phyloP scores from a whole-genome alignment of 2,329 filamentous ascomycete genomes.

The Diplocarpon mali region DNA sequence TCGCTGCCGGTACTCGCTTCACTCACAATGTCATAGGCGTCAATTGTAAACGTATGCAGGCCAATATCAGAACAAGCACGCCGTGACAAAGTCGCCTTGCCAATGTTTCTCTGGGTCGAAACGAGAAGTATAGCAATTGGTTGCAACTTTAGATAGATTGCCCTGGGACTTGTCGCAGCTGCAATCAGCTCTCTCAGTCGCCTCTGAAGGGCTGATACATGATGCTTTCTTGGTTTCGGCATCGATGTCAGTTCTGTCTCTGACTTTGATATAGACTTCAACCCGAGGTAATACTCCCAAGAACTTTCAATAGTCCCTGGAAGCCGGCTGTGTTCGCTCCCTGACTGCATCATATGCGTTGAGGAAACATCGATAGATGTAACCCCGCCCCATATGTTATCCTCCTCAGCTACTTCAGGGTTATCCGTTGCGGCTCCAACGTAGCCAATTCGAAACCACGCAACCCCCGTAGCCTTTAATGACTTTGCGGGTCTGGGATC shows the following conservation, averaged over 20 bases:
- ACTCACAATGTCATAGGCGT: constrained; percentile 89
- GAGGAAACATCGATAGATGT: constrained; percentile 76
- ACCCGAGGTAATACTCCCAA: constrained; percentile 84
- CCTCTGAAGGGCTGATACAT: constrained; percentile 50
- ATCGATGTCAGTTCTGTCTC: constrained; percentile 31
- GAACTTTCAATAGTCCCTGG: constrained; percentile 65
- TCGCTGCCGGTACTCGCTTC: constrained; percentile 82
- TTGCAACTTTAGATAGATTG: constrained; percentile 77
- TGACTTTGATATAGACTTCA: constrained; percentile 52
- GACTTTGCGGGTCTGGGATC: constrained; percentile 29
- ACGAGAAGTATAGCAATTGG: constrained; percentile 80
- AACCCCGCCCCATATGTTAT: constrained; percentile 74
- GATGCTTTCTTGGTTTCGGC: constrained; percentile 36
- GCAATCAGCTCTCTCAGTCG: constrained; percentile 76
- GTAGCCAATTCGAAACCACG: constrained; percentile 87
- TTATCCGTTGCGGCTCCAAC: constrained; percentile 48
- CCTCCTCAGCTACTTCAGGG: constrained; percentile 44
- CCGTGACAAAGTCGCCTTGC: constrained; percentile 70
- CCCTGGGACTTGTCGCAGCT: constrained; percentile 77
- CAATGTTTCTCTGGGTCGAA: constrained; percentile 87
- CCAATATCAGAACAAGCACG: constrained; percentile 81
- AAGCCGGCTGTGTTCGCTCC: constrained; percentile 71
- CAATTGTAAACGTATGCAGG: constrained; percentile 77
- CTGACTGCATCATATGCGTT: constrained; percentile 85
- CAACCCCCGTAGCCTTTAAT: constrained; percentile 43